These are phyloP conservation scores for Favolaschia claudopus DNA, from an alignment of 768 basidiomycete genomes.

Conservation along the genomic window DNA sequence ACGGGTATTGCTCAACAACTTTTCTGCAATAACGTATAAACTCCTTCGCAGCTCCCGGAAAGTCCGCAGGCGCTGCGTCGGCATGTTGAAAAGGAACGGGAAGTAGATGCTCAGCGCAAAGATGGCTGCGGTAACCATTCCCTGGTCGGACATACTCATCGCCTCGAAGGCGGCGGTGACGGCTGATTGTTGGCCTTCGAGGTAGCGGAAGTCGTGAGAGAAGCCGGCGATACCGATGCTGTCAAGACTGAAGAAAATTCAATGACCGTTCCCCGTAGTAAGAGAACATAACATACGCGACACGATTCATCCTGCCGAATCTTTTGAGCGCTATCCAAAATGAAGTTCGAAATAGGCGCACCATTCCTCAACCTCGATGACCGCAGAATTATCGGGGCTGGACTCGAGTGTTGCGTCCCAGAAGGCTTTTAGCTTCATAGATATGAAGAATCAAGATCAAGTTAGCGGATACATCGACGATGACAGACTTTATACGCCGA, in stretches of 20 bases:
- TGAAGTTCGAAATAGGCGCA: neutral
- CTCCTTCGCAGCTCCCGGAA: slow-evolving; percentile 34
- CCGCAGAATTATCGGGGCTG: neutral
- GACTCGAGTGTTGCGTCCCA: slow-evolving; percentile 25
- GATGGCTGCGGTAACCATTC: slow-evolving; percentile 4
- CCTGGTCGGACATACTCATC: neutral
- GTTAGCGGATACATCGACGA: neutral
- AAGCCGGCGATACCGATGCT: slow-evolving; percentile 51
- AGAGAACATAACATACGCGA: slow-evolving; percentile 37
- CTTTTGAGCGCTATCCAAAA: neutral
- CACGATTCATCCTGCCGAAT: slow-evolving; percentile 45
- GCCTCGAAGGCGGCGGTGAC: slow-evolving; percentile 21
- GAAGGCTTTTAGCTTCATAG: slow-evolving; percentile 11
- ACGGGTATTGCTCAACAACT: slow-evolving; percentile 39
- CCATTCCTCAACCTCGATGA: slow-evolving; percentile 51
- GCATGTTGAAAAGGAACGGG: slow-evolving; percentile 34
- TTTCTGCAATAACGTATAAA: slow-evolving; percentile 43
- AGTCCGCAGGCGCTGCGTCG: slow-evolving; percentile 35
- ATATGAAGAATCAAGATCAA: neutral
- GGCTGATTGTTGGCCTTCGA: slow-evolving; percentile 38
- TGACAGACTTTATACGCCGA: slow-evolving; percentile 47
- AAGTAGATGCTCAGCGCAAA: slow-evolving; percentile 13
- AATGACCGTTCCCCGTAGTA: neutral
- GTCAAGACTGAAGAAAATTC: slow-evolving; percentile 12
- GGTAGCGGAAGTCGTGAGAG: slow-evolving; percentile 50